Evolutionary conservation across 306 rosid genomes (phyloP), one percentile per base, ranked within the genome.

Genomic region (Arachis stenosperma): DNA sequence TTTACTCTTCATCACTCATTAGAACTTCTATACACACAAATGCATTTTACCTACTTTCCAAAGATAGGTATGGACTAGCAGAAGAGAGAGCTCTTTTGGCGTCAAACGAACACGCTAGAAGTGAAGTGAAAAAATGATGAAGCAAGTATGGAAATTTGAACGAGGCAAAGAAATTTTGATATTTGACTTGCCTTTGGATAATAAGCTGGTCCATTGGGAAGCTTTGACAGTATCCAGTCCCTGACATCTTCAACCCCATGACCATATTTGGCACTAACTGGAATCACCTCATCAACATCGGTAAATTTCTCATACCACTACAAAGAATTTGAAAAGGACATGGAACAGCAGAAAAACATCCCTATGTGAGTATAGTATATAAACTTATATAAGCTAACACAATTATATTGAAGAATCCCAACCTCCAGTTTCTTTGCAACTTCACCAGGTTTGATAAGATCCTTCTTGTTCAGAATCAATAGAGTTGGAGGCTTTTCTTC

Each of bases 381-480:
- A 65, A 36, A 83, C 60, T 42, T 52, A 46, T 65, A 48, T 67
- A 22, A 9, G 72, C 73, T 69, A 75, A 73, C n/a, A 71, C 48
- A 63, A 75, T 79, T 66, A 79, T 79, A 78, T 56, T 48, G 80
- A 77, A 63, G 51, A 43, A 74, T 75, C 60, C 86, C 74, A 78
- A 94, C 99, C 97, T 91, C 95, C 13, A 91, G 85, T 78, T 94
- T 94, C 96, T 94, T 89, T 41, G 97, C 95, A 79, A 91, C 84
- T 91, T 94, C 99, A 15, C 99, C 97, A 50, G 99, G 96, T 84
- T 94, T 91, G 75, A 94, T 92, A 73, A 91, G 75, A 82, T 91
- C 99, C 84, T 88, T 91, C 84, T 94, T 94, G 84, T 94, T 94
- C 84, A 94, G 71, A 73, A 94, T 88, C 85, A 94, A 76, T 77